These are phyloP conservation scores for Pseudodiploospora longispora DNA, from an alignment of 2,329 filamentous ascomycete species.

Conservation along the genomic window DNA sequence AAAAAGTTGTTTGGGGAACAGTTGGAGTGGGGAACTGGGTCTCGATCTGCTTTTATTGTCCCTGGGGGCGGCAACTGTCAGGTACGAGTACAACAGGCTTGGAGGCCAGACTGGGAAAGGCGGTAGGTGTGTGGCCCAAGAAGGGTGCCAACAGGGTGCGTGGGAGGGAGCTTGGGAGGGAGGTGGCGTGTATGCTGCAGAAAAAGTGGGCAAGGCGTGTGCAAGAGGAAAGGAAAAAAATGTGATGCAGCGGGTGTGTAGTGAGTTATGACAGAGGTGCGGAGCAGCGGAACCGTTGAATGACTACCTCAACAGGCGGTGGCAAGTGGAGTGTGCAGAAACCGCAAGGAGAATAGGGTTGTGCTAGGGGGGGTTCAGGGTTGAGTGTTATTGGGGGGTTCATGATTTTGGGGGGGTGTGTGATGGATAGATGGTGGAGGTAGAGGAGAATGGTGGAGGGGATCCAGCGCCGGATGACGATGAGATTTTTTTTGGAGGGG, in stretches of 20 bases:
- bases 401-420: too few species aligned
- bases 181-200: conserved; percentile 13
- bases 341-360: conserved; percentile 18
- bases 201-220: conserved; percentile 1
- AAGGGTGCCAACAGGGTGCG: not conserved
- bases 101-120: conserved; percentile 13
- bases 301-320: conserved; percentile 13
- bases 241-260: conserved; percentile 4
- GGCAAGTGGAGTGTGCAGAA: conserved; percentile 15
- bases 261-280: conserved; percentile 3
- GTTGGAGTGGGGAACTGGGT: conserved; percentile 39
- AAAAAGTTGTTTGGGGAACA: conserved; percentile 33
- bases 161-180: conserved; percentile 17
- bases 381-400: not conserved
- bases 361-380: not conserved
- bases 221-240: conserved; percentile 5
- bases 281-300: conserved; percentile 15
- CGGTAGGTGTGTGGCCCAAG: not conserved
- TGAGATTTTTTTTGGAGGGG: conserved; percentile 6
- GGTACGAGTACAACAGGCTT: conserved; percentile 13
- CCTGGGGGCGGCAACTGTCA: conserved; percentile 11
- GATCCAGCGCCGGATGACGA: not conserved
- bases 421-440: too few species aligned
- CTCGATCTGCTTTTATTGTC: conserved; percentile 34
- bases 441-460: too few species aligned